Conservation (phyloP, 495 filamentous ascomycete genomes). For the Penicillium simplicissimum region DNA sequence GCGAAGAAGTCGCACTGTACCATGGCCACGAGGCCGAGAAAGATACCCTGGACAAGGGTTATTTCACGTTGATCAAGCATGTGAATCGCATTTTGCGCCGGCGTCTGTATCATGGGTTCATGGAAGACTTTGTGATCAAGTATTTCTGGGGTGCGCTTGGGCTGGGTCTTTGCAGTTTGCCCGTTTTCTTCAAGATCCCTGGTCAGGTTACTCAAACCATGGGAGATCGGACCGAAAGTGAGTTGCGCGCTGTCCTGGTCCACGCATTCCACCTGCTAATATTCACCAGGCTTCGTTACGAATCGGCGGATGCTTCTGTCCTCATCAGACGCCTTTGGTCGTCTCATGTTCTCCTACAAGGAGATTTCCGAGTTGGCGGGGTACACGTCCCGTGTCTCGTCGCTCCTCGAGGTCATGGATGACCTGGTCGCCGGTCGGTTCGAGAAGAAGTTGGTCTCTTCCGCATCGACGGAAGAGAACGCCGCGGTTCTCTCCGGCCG, state of each 20-base stretch:
- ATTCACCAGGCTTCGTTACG: constrained; percentile 72
- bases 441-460: constrained; percentile 93
- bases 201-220: constrained; percentile 69
- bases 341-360: constrained; percentile 97
- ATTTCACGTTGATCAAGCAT: constrained; percentile 98
- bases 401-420: constrained; percentile 89
- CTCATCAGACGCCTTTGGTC: constrained; percentile 92
- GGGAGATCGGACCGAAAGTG: constrained; percentile 89
- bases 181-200: constrained; percentile 93
- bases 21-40: constrained; percentile 95
- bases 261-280: constrained; percentile 8
- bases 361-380: constrained; percentile 95
- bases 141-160: constrained; percentile 98
- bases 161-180: constrained; percentile 89
- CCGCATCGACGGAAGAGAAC: constrained; percentile 74
- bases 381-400: constrained; percentile 87
- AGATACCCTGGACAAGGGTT: constrained; percentile 94
- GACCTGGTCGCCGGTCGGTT: constrained; percentile 87
- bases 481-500: constrained; percentile 76
- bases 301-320: constrained; percentile 88
- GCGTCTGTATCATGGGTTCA: constrained; percentile 91
- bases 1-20: constrained; percentile 92
- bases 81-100: constrained; percentile 91
- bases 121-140: constrained; percentile 99
- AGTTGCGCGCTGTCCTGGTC: constrained; percentile 26